Conservation (phyloP, 2,329 filamentous ascomycete genomes). For the Penicillium sp. region DNA sequence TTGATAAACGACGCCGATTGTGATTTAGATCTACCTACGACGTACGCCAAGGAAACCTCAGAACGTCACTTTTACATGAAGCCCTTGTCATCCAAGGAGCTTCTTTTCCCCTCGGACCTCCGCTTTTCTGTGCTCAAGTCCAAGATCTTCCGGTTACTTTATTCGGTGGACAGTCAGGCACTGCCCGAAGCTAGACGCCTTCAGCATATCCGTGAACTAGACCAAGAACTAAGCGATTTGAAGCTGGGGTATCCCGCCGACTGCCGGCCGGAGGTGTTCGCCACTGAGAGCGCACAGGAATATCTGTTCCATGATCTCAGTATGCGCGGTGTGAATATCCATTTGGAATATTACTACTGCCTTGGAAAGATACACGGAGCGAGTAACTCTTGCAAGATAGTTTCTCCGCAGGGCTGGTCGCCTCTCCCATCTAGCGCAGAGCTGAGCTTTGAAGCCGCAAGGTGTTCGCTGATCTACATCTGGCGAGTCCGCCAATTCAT, state of each 20-base stretch:
- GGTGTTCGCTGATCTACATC: conserved; percentile 25
- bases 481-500: conserved; percentile 18
- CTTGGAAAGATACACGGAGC: conserved; percentile 26
- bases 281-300: conserved; percentile 16
- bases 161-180: conserved; percentile 15
- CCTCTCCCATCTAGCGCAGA: conserved; percentile 24
- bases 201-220: conserved; percentile 25
- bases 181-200: conserved; percentile 21
- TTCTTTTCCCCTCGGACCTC: conserved; percentile 28
- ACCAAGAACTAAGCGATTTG: conserved; percentile 22
- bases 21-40: conserved; percentile 22
- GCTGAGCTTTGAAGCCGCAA: conserved; percentile 22
- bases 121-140: conserved; percentile 26
- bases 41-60: conserved; percentile 19
- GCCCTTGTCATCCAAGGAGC: conserved; percentile 19
- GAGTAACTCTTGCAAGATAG: conserved; percentile 2
- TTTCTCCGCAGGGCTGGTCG: conserved; percentile 4
- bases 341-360: conserved; percentile 28
- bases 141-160: conserved; percentile 21
- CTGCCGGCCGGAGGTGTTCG: conserved; percentile 21
- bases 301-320: conserved; percentile 27
- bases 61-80: conserved; percentile 23
- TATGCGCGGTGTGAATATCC: conserved; percentile 24
- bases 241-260: conserved; percentile 18
- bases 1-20: conserved; percentile 25